A percentile compares a stretch with the other conserved stretches of the same genome.
phyloP scores from a whole-genome alignment of 805 yeast species.

The Helenozyma baotianmanensis region DNA sequence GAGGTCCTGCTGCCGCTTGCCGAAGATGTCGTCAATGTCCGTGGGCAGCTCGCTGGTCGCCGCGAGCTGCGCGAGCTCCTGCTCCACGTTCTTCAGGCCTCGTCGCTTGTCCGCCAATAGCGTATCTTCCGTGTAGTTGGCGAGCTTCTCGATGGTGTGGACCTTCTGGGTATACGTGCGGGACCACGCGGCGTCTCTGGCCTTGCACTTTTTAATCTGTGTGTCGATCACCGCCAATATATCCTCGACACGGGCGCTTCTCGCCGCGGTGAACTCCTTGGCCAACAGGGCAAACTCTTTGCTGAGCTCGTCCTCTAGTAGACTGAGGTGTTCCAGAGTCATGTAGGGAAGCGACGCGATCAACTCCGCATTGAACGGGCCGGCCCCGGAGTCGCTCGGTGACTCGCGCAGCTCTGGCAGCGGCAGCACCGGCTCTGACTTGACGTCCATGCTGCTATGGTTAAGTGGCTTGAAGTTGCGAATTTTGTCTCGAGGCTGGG shows the following conservation, averaged over 20 bases:
- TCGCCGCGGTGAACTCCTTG: conserved; percentile 22
- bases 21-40: conserved; percentile 26
- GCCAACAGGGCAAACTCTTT: conserved; percentile 23
- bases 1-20: conserved; percentile 11
- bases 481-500: no score
- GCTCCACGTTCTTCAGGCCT: conserved; percentile 5
- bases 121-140: conserved; percentile 28
- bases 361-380: conserved; percentile 11
- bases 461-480: no score
- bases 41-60: conserved; percentile 31
- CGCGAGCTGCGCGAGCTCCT: conserved; percentile 26
- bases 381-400: conserved; percentile 1
- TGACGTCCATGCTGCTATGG: no score
- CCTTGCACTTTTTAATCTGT: conserved; percentile 21
- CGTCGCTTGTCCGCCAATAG: conserved; percentile 10
- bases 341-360: conserved; percentile 16
- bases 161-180: conserved; percentile 29
- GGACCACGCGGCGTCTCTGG: conserved; percentile 31
- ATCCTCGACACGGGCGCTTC: conserved; percentile 26
- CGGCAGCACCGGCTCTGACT: no score
- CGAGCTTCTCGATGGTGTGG: conserved; percentile 30
- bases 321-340: conserved; percentile 21
- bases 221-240: conserved; percentile 20
- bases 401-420: conserved; percentile 2
- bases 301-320: conserved; percentile 16